Evolutionary conservation across 1,284 basidiomycete species (phyloP), one percentile per base, ranked within the genome.

Genomic region (Ceratobasidium sp.): DNA sequence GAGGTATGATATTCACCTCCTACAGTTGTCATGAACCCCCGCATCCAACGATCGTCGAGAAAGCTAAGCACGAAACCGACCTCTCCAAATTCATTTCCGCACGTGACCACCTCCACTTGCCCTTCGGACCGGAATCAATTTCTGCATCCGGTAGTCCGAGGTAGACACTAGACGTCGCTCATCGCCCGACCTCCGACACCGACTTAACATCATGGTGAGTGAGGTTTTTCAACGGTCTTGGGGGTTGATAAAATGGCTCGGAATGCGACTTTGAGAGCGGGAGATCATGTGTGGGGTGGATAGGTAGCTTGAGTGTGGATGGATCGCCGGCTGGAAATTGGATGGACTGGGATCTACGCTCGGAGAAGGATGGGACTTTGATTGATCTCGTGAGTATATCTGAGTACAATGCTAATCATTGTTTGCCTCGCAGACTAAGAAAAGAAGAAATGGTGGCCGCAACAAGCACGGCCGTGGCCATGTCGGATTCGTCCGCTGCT

Each of bases 381-480:
- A 40, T 40, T 8, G 38, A 40, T 8, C n/a, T n/a, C n/a, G n/a
- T n/a, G 7, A 40, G 38, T 40, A 20, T 12, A 20, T 15, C 22
- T 7, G 45, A 47, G n/a, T 7, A 20, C 10, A 20, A 7, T 20
- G 20, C 10, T 22, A 47, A 47, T 12, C 10, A 12, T 7, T 7
- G 8, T 17, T 47, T 7, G 22, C 22, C 6, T 20, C 22, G 22
- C 27, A 93, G 96, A 98, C 96, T 77, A 98, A 96, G 87, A 98
- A 98, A 86, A 91, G 96, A 92, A 92, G 96, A 91, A 94, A 93
- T 86, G 90, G 89, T 80, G 96, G 94, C 77, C 93, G 94, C 78
- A 96, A 96, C 93, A 96, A 96, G 86, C 93, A 96, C 82, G 95
- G 96, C 78, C 94, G 97, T 79, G 96, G 97, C 81, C 94, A 97